Percentiles rank a stretch among this genome's conserved stretches.
Evolutionary conservation across 306 rosid genomes (phyloP).

Genomic region (Rosa chinensis): DNA sequence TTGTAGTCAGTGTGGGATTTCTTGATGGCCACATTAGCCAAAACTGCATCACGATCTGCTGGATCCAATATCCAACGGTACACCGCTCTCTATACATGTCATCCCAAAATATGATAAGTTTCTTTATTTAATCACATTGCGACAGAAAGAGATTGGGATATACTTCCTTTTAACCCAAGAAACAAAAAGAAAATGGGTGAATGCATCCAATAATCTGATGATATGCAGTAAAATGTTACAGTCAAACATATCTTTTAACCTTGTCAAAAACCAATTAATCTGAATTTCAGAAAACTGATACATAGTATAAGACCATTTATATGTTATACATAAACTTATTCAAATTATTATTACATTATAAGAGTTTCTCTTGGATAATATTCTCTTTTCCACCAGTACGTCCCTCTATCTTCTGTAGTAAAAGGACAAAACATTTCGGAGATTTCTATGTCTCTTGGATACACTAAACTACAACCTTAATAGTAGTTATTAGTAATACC

Average conservation of each 20-base stretch:
- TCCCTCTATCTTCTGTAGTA: not conserved
- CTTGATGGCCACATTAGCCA: slow-evolving; percentile 59
- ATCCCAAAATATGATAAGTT: not conserved
- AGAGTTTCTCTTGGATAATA: not conserved
- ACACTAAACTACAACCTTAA: not conserved
- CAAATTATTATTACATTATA: not conserved
- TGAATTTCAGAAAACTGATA: not conserved
- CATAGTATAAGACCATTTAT: not conserved
- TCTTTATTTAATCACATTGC: not conserved
- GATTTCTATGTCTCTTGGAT: not conserved
- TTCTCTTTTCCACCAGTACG: not conserved
- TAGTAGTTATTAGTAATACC: slow-evolving; percentile 25
- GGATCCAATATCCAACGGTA: slow-evolving; percentile 79
- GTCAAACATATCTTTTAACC: not conserved
- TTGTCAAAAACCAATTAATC: not conserved
- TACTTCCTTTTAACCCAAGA: not conserved
- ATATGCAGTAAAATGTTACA: not conserved
- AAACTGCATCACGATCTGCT: slow-evolving; percentile 64
- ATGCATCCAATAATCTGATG: not conserved
- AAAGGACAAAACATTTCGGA: slow-evolving; percentile 6
- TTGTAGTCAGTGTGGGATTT: slow-evolving; percentile 35
- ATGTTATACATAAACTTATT: not conserved
- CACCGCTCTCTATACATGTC: slow-evolving; percentile 56
- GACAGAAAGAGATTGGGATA: not conserved
- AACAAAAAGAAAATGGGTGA: not conserved